Conservation (phyloP, 2,329 filamentous ascomycete species). For the Stachybotrys chartarum region DNA sequence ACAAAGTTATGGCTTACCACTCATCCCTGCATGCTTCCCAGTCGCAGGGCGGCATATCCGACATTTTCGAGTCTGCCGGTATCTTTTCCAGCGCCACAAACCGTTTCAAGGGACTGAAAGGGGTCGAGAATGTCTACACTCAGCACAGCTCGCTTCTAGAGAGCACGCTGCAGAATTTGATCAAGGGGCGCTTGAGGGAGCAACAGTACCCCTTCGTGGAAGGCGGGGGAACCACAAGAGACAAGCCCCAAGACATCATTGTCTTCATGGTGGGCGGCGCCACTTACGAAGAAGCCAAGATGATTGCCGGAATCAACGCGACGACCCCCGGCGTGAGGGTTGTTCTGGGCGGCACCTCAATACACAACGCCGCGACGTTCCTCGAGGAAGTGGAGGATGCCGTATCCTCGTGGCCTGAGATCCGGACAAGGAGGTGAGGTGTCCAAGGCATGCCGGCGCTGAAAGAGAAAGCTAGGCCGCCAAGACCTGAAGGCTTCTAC, state of each 20-base stretch:
- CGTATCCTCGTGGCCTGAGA: constrained; percentile 78
- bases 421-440: constrained; percentile 19
- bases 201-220: constrained; percentile 92
- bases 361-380: constrained; percentile 85
- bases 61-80: constrained; percentile 84
- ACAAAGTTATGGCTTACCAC: constrained; percentile 78
- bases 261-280: constrained; percentile 90
- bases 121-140: constrained; percentile 97
- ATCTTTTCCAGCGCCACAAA: constrained; percentile 86
- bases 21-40: constrained; percentile 75
- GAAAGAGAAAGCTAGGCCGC: too few relatives aligned
- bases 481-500: too few relatives aligned
- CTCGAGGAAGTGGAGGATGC: constrained; percentile 88
- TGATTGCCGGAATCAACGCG: constrained; percentile 90
- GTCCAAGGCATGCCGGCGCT: too few relatives aligned
- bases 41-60: constrained; percentile 71
- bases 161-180: constrained; percentile 80
- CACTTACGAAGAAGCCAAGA: constrained; percentile 96
- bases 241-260: constrained; percentile 95
- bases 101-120: constrained; percentile 89
- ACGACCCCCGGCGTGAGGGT: constrained; percentile 82
- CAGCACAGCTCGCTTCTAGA: constrained; percentile 90
- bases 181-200: constrained; percentile 83
- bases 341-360: constrained; percentile 77
- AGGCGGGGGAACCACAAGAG: constrained; percentile 74